Evolutionary conservation across 371 early-diverging fungal species (phyloP), one percentile per base, ranked within the genome.

Genomic region (Mortierella sp.): DNA sequence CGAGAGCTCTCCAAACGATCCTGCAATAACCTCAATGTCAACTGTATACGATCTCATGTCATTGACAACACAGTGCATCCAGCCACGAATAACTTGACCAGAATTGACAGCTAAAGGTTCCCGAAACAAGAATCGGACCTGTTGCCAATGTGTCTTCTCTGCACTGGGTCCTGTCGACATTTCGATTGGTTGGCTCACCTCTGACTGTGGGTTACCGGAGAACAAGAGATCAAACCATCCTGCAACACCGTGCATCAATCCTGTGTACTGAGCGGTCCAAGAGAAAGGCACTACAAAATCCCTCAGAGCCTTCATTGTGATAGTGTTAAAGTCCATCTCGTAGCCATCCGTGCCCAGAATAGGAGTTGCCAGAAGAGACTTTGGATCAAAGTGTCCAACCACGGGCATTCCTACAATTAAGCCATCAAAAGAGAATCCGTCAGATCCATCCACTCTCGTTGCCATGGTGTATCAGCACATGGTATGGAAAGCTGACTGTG

Each of bases 121-220:
- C 68, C 91, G 90, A 52, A 98, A 90, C 49, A 98, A 69, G 81
- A 98, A 93, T 3, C 99, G 91, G 1, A 96, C 94, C 83, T 98
- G 98, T 66, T 98, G 97, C 99, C 99, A 98, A 76, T 98, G 99
- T 1, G 99, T 98, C 23, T 90, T 87, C 28, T 95, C 94, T 7
- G 94, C 89, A 19, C 83, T 68, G 4, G 97, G 98, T 0, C 89
- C 86, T 2, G 98, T 97, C 2, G 94, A 91, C 88, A 98, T 87
- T 21, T 85, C 83, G 63, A 87, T 65, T 6, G 72, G 71, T 19
- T 64, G 70, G 8, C 70, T 69, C 9, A 62, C 43, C 31, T 59
- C 71, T 9, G 69, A 61, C 18, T 58, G 48, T 5, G 73, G 26
- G 31, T 80, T 69, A 53, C 66, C 87, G 66, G 65, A 78, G 76